phyloP scores from a whole-genome alignment of 192 early-diverging fungal species.

The Umbelopsis isabellina region DNA sequence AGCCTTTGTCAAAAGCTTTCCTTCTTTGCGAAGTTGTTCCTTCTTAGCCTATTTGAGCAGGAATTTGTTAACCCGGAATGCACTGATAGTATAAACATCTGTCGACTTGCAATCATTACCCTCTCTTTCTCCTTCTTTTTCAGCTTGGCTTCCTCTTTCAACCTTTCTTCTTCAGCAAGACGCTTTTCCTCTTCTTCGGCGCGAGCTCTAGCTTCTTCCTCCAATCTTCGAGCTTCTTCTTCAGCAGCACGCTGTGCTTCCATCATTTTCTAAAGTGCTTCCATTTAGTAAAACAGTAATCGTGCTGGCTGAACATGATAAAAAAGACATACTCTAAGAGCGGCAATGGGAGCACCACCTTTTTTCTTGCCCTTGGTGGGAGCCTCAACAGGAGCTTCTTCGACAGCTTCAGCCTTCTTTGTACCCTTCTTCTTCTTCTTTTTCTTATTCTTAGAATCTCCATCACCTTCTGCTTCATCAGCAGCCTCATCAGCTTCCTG shows the following conservation, averaged over 20 bases:
- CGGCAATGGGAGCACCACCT: constrained; percentile 55
- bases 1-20: constrained; percentile 92
- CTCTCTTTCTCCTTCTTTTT: constrained; percentile 84
- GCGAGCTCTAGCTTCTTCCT: constrained; percentile 71
- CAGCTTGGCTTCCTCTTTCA: constrained; percentile 75
- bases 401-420: constrained; percentile 50
- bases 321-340: constrained; percentile 46
- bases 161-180: constrained; percentile 69
- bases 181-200: constrained; percentile 72
- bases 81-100: neutral
- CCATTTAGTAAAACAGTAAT: neutral
- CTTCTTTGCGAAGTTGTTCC: constrained; percentile 88
- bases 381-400: constrained; percentile 19
- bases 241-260: constrained; percentile 77
- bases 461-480: constrained; percentile 47
- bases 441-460: constrained; percentile 44
- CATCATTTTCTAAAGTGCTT: constrained; percentile 62
- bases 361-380: constrained; percentile 62
- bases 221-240: constrained; percentile 69
- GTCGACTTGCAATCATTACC: constrained; percentile 25
- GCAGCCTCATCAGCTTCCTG: constrained; percentile 36
- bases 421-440: constrained; percentile 63
- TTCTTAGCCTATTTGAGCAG: constrained; percentile 62
- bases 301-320: neutral
- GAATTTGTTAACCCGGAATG: neutral